phyloP scores from a whole-genome alignment of 345 rosid genomes.

The Heritiera littoralis region DNA sequence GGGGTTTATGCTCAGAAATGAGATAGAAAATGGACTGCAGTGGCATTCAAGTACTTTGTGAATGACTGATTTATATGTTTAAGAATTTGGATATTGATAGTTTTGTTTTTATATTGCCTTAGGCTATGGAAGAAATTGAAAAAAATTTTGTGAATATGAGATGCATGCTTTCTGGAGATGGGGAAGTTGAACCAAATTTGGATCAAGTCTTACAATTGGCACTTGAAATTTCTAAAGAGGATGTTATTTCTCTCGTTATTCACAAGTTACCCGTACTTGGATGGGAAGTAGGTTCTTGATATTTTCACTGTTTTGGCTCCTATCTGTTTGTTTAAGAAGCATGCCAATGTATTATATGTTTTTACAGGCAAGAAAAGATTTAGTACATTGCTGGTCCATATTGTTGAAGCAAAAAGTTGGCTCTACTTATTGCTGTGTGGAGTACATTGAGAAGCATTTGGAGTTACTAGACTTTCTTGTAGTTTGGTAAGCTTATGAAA shows the following conservation, averaged over 20 bases:
- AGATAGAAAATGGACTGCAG: background rate
- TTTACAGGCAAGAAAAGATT: slow-evolving; percentile 83
- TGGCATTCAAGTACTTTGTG: background rate
- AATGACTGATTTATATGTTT: slow-evolving; percentile 5
- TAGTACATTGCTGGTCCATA: slow-evolving; percentile 88
- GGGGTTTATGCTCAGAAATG: background rate
- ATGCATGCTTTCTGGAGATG: slow-evolving; percentile 87
- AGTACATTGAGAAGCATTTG: slow-evolving; percentile 80
- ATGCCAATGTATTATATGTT: slow-evolving; percentile 5
- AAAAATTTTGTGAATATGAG: slow-evolving; percentile 76
- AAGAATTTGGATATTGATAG: slow-evolving; percentile 5
- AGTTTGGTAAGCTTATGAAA: slow-evolving; percentile 49
- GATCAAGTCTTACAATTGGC: slow-evolving; percentile 79
- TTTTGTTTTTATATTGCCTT: background rate
- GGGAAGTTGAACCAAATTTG: slow-evolving; percentile 74
- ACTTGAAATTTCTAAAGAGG: slow-evolving; percentile 84
- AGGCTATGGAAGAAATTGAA: slow-evolving; percentile 95
- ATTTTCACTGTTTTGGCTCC: slow-evolving; percentile 10
- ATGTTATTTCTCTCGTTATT: slow-evolving; percentile 66
- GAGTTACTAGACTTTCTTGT: slow-evolving; percentile 88
- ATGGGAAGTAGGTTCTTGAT: slow-evolving; percentile 75
- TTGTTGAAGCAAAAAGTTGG: slow-evolving; percentile 82
- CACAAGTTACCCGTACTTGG: slow-evolving; percentile 82
- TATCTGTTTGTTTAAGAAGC: background rate
- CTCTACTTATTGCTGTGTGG: slow-evolving; percentile 62